A percentile compares a stretch with the other conserved stretches of the same genome.
Evolutionary conservation across 2,329 filamentous ascomycete species (phyloP).

Genomic region (Aschersonia sp.): DNA sequence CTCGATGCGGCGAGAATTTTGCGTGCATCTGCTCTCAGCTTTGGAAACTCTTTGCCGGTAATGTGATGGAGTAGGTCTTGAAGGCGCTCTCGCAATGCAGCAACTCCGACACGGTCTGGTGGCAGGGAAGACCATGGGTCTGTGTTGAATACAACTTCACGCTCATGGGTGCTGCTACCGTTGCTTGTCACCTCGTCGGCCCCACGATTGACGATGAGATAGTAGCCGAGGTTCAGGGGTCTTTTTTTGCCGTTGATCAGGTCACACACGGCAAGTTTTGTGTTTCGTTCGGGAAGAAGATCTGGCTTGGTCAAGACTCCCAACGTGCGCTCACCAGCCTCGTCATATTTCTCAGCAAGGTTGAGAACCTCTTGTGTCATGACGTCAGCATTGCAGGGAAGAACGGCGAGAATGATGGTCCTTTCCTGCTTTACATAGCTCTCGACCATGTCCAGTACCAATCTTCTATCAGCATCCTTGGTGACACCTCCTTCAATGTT

Average conservation of each 20-base stretch:
- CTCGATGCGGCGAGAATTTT: slow-evolving; percentile 1
- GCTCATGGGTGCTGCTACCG: slow-evolving; percentile 10
- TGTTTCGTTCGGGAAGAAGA: slow-evolving; percentile 27
- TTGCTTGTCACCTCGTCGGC: slow-evolving; percentile 20
- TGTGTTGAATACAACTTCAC: slow-evolving; percentile 29
- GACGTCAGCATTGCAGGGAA: slow-evolving; percentile 24
- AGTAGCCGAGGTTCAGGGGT: slow-evolving; percentile 30
- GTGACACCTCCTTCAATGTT: slow-evolving; percentile 19
- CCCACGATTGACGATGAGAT: slow-evolving; percentile 31
- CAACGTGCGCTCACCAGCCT: slow-evolving; percentile 24
- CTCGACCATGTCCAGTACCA: slow-evolving; percentile 32
- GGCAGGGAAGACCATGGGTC: slow-evolving; percentile 5
- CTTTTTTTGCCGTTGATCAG: slow-evolving; percentile 25
- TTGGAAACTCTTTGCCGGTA: slow-evolving; percentile 22
- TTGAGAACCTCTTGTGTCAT: slow-evolving; percentile 25
- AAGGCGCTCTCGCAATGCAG: slow-evolving; percentile 19
- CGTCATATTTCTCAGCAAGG: slow-evolving; percentile 21
- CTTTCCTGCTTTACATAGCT: slow-evolving; percentile 27
- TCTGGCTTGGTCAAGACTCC: slow-evolving; percentile 46
- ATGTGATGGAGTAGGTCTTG: slow-evolving; percentile 23
- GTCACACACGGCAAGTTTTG: slow-evolving; percentile 22
- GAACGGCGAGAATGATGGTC: slow-evolving; percentile 34
- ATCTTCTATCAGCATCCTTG: slow-evolving; percentile 25
- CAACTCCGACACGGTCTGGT: slow-evolving; percentile 16
- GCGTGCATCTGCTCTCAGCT: slow-evolving; percentile 17